Base-by-base conservation (phyloP, 1,284 basidiomycete genomes). In the Vanrija pseudolonga region DNA sequence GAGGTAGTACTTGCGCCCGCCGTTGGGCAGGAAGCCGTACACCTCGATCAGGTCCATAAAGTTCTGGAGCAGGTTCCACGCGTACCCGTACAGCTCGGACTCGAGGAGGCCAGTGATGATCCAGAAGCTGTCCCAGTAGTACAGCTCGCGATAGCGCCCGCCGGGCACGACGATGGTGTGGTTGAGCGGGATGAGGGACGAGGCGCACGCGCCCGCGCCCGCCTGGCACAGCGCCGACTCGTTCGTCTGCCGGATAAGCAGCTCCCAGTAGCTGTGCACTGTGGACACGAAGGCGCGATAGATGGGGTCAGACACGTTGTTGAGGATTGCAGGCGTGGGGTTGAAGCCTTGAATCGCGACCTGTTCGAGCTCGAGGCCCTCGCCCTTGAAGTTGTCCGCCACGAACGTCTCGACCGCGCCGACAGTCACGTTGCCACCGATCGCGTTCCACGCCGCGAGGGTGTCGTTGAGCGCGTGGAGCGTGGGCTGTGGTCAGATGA, bases 101-200 rank as follows among this genome's bases (percentile, higher is more conserved):
- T 87, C 79, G 43, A 96, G 78, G 32, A 95, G 78, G 32, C 92
- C 92, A 59, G 89, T 84, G 5, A 90, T 74, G 62, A 94, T 92
- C 89, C 89, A 92, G 74, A 84, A 90, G 43, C 53, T 61, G 58
- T 72, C 71, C 72, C 73, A 72, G 20, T 64, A 68, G 54, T 65
- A 62, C 45, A 71, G 64, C 63, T 86, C 84, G 45, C 73, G 77
- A 76, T 87, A 89, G 3, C 86, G 78, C 28, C 86, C 87, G 3
- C 87, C 92, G 9, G 93, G 91, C 39, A 96, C 83, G 19, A 94
- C 88, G 67, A 95, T 90, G 0, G 89, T 90, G 65, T 94, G 82
- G 67, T 95, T 94, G 50, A 95, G 79, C 3, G 90, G 90, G 58
- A 96, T 91, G 45, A 96, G 78, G 2, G 86, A 82, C 69, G 88